Percentiles rank a stretch among this genome's conserved stretches.
Evolutionary conservation across 805 yeast species (phyloP).

Genomic region (Myxozyma geophila): DNA sequence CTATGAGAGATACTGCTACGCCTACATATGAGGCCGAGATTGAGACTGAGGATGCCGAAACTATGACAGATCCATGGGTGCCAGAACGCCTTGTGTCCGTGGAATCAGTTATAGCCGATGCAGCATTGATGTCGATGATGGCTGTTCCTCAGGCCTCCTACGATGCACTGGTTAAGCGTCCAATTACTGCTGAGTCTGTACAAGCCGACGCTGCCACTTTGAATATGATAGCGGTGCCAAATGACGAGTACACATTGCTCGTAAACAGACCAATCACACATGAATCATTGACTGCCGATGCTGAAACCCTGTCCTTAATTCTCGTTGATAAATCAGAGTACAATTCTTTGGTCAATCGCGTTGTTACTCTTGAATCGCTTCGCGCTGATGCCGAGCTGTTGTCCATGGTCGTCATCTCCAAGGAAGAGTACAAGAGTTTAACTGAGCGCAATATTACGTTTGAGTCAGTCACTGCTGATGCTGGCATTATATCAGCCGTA

Average conservation of each 20-base stretch:
- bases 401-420: conserved; percentile 37
- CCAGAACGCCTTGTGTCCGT: conserved; percentile 13
- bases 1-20: neutral
- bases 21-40: conserved; percentile 11
- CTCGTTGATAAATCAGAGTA: conserved; percentile 39
- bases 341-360: conserved; percentile 10
- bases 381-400: conserved; percentile 26
- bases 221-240: conserved; percentile 24
- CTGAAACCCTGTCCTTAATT: conserved; percentile 31
- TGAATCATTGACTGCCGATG: conserved; percentile 24
- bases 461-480: conserved; percentile 12
- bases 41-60: conserved; percentile 10
- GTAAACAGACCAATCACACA: conserved; percentile 4
- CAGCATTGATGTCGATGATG: conserved; percentile 27
- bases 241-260: conserved; percentile 21
- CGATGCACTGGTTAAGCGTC: conserved; percentile 20
- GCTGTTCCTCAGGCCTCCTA: conserved; percentile 39
- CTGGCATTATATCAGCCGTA: conserved; percentile 1
- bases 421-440: conserved; percentile 34
- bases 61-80: conserved; percentile 27
- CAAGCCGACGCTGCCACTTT: neutral
- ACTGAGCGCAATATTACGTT: conserved; percentile 7
- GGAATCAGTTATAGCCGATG: conserved; percentile 29
- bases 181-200: neutral
- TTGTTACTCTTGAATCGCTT: conserved; percentile 2